Evolutionary conservation across 2,329 filamentous ascomycete genomes (phyloP).

Genomic region (Diaporthe sp.): DNA sequence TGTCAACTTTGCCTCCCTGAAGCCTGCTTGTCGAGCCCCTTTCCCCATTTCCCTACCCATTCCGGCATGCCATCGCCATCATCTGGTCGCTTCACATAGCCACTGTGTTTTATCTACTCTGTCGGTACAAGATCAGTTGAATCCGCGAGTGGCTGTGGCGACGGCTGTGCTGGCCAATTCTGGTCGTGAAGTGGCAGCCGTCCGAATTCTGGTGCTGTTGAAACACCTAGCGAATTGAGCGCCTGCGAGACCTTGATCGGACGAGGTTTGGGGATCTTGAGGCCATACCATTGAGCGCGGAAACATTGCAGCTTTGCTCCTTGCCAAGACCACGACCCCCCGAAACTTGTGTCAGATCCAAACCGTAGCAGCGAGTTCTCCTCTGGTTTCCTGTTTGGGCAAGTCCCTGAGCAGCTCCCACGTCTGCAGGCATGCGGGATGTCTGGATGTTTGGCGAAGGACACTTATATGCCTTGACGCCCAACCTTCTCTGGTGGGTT

Average conservation of each 20-base stretch:
- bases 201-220: slow-evolving; percentile 18
- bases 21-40: slow-evolving; percentile 1
- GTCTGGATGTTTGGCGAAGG: slow-evolving; percentile 1
- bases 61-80: slow-evolving; percentile 13
- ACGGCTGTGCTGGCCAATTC: slow-evolving; percentile 17
- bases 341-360: slow-evolving; percentile 27
- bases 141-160: slow-evolving; percentile 5
- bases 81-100: slow-evolving; percentile 17
- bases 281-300: slow-evolving; percentile 15
- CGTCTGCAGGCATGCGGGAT: slow-evolving; percentile 10
- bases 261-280: slow-evolving; percentile 25
- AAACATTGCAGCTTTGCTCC: slow-evolving; percentile 17
- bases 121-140: slow-evolving; percentile 5
- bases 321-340: slow-evolving; percentile 12
- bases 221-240: slow-evolving; percentile 21
- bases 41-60: background rate
- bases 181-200: background rate
- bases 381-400: slow-evolving; percentile 15
- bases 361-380: slow-evolving; percentile 22
- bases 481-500: background rate
- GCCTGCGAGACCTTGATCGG: slow-evolving; percentile 4
- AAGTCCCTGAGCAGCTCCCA: background rate
- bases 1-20: slow-evolving; percentile 17
- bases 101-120: slow-evolving; percentile 14
- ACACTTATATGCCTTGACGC: slow-evolving; percentile 22